These are phyloP conservation scores for Cichorium intybus DNA, from an alignment of 140 eudicot species.

Conservation along the genomic window DNA sequence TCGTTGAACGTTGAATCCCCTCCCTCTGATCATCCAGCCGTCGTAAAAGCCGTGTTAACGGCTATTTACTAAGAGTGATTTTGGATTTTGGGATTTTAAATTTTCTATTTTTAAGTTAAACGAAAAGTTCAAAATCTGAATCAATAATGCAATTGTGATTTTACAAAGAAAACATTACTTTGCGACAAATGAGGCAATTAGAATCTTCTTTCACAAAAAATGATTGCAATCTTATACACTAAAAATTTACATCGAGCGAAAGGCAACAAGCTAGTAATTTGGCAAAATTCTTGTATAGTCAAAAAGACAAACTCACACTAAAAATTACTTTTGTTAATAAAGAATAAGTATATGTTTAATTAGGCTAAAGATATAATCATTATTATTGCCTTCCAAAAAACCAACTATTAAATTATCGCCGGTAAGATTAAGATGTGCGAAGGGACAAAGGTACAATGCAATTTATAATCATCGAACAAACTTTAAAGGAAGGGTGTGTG, in stretches of 20 bases:
- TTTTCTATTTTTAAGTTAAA: no score
- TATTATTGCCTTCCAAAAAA: slow-evolving; percentile 17
- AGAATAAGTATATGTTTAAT: not conserved
- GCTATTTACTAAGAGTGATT: no score
- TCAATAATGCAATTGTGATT: slow-evolving; percentile 7
- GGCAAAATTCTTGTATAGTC: not conserved
- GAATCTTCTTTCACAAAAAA: slow-evolving; percentile 8
- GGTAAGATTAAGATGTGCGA: slow-evolving; percentile 8
- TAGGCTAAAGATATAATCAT: slow-evolving; percentile 16
- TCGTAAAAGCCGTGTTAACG: no score
- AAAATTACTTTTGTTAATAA: not conserved
- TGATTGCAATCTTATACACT: slow-evolving; percentile 6
- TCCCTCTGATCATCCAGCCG: no score
- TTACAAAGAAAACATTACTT: slow-evolving; percentile 1
- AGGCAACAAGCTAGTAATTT: slow-evolving; percentile 12
- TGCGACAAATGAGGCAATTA: not conserved
- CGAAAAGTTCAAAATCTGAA: slow-evolving; percentile 5
- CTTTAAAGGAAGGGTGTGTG: slow-evolving; percentile 12
- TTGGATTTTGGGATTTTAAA: no score
- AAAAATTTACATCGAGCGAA: no score
- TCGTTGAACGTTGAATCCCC: no score
- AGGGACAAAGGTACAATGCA: slow-evolving; percentile 19
- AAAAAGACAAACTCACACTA: no score
- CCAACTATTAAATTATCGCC: slow-evolving; percentile 13
- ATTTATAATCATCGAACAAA: slow-evolving; percentile 27